Conservation (phyloP, 2,329 filamentous ascomycete genomes). For the Beauveria scarabaeidicola region DNA sequence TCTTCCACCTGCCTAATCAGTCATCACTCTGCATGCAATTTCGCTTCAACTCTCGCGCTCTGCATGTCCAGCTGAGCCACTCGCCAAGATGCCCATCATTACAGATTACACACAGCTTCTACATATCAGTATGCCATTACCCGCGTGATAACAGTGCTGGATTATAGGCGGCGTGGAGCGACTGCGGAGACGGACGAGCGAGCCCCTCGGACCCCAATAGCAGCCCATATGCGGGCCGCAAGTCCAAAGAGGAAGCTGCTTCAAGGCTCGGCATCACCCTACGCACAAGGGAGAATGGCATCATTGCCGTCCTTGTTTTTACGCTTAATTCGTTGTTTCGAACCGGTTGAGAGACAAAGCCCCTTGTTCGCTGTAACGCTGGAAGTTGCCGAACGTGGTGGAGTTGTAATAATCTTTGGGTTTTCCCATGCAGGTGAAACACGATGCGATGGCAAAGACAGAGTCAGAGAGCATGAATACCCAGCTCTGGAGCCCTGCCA, state of each 20-base stretch:
- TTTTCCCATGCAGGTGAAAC: background rate
- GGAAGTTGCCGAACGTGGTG: background rate
- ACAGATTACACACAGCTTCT: no score
- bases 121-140: no score
- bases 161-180: background rate
- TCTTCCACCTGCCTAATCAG: background rate
- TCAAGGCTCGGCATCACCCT: background rate
- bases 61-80: background rate
- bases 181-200: background rate
- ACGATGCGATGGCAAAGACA: background rate
- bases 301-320: background rate
- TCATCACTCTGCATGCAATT: background rate
- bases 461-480: no score
- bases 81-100: background rate
- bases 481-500: background rate
- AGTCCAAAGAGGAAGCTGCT: constrained; percentile 8
- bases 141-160: background rate
- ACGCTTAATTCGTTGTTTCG: background rate
- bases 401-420: background rate
- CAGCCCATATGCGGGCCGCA: background rate
- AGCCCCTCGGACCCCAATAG: background rate
- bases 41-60: background rate
- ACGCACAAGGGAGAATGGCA: background rate
- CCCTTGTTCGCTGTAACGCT: background rate
- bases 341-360: background rate